These are phyloP conservation scores for Dactylellina cionopaga DNA, from an alignment of 2,329 filamentous ascomycete genomes.

Conservation along the genomic window DNA sequence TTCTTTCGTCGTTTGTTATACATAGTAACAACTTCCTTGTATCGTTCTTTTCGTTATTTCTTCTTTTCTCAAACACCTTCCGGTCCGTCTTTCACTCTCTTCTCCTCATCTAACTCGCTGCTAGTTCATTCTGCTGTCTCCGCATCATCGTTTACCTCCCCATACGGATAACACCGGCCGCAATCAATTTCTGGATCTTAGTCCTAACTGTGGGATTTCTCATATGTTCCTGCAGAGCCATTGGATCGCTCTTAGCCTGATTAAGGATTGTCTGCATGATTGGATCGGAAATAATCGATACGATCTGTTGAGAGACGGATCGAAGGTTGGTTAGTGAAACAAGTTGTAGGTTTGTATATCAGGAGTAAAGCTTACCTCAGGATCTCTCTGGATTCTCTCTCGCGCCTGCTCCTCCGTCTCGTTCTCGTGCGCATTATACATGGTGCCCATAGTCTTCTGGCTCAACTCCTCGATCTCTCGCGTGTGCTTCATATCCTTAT, in stretches of 20 bases:
- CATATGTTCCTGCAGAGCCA: conserved; percentile 96
- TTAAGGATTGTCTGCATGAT: conserved; percentile 98
- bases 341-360: conserved; percentile 46
- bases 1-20: too few relatives aligned
- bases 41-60: background rate
- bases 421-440: conserved; percentile 89
- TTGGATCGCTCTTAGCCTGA: conserved; percentile 92
- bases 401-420: conserved; percentile 96
- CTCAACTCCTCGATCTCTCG: conserved; percentile 94
- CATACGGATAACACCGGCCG: conserved; percentile 74
- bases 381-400: conserved; percentile 87
- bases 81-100: background rate
- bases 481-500: conserved; percentile 80
- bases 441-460: conserved; percentile 88
- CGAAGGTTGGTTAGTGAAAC: conserved; percentile 56
- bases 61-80: conserved; percentile 23
- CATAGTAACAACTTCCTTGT: too few relatives aligned
- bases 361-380: conserved; percentile 73
- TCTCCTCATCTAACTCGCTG: background rate
- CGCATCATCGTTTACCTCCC: conserved; percentile 31
- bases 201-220: conserved; percentile 83
- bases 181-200: conserved; percentile 95
- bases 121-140: background rate
- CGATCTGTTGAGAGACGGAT: conserved; percentile 68
- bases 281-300: conserved; percentile 90